phyloP scores from a whole-genome alignment of 2,329 filamentous ascomycete species.

The Alternaria gaisen region DNA sequence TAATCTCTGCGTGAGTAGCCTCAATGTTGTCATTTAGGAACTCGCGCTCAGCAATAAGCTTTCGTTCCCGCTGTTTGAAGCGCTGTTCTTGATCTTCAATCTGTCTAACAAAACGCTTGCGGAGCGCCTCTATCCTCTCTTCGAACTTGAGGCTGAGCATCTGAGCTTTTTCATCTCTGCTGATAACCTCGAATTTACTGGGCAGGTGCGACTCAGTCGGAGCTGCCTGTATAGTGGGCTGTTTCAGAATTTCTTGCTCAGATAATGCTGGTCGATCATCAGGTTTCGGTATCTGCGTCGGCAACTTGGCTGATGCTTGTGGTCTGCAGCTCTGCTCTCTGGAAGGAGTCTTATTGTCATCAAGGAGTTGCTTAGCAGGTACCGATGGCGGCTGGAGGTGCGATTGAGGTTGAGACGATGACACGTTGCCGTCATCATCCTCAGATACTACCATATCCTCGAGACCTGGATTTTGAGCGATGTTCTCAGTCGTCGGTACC shows the following conservation, averaged over 20 bases:
- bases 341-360: not conserved
- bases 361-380: not conserved
- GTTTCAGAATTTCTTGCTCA: not conserved
- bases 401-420: not conserved
- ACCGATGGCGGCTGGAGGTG: not conserved
- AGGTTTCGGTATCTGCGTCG: not conserved
- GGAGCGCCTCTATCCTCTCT: constrained; percentile 97
- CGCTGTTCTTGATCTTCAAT: constrained; percentile 99
- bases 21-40: constrained; percentile 99
- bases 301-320: not conserved
- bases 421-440: not conserved
- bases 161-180: not conserved
- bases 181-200: not conserved
- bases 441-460: not conserved
- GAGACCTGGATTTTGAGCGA: not conserved
- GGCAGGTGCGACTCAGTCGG: not conserved
- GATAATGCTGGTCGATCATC: not conserved
- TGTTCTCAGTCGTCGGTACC: not conserved
- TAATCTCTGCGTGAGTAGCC: constrained; percentile 90
- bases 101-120: constrained; percentile 99
- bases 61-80: constrained; percentile 99
- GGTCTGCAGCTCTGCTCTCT: not conserved
- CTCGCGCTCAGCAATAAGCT: constrained; percentile 98
- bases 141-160: constrained; percentile 83
- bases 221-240: not conserved